Evolutionary conservation across 2,329 filamentous ascomycete species (phyloP).

Genomic region (Dactylellina haptotyla): DNA sequence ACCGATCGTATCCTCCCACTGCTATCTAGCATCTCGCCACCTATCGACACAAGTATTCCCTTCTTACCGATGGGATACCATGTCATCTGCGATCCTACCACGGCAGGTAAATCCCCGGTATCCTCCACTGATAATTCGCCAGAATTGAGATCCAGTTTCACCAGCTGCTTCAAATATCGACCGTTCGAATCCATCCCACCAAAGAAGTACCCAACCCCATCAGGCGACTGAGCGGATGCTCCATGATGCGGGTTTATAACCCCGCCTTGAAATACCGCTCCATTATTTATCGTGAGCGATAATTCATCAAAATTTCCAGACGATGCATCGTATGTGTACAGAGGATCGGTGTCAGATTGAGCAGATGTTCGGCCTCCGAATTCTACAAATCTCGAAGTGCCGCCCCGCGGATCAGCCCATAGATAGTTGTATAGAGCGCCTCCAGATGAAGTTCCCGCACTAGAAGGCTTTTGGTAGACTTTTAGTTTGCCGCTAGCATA

Average conservation of each 20-base stretch:
- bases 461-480: constrained; percentile 13
- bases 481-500: constrained; percentile 18
- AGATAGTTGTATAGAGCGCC: constrained; percentile 28
- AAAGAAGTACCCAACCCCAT: constrained; percentile 34
- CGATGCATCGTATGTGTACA: constrained; percentile 18
- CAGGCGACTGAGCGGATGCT: constrained; percentile 38
- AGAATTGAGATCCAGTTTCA: constrained; percentile 21
- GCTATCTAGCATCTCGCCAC: constrained; percentile 21
- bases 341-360: constrained; percentile 4
- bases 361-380: constrained; percentile 20
- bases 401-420: constrained; percentile 15
- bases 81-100: constrained; percentile 33
- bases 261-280: neutral
- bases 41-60: constrained; percentile 25
- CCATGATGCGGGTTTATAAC: constrained; percentile 37
- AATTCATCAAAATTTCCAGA: constrained; percentile 14
- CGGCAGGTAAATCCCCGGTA: constrained; percentile 17
- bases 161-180: constrained; percentile 25
- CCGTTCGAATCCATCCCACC: constrained; percentile 29
- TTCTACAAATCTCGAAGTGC: constrained; percentile 17
- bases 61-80: constrained; percentile 44
- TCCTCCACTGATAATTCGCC: constrained; percentile 27
- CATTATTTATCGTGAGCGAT: neutral
- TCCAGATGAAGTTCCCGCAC: constrained; percentile 19
- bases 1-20: constrained; percentile 31